Evolutionary conservation across 2,329 filamentous ascomycete genomes (phyloP), one percentile per base, ranked within the genome.

Genomic region (Stromatinia cepivora): DNA sequence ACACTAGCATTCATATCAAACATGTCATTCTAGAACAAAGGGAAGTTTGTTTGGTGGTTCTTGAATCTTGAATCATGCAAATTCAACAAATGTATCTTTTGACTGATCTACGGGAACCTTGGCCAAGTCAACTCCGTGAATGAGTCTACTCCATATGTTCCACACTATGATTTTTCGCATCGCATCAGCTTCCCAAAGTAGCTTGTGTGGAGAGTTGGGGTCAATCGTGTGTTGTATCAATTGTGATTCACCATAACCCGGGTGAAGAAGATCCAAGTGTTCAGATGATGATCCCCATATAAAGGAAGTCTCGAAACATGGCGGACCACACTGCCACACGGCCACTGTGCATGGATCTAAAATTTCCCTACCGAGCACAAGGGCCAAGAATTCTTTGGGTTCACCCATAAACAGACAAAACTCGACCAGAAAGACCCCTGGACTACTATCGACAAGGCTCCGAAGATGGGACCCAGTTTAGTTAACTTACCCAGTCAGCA

Each of bases 391-490:
- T 67, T 66, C 69, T 63, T 70, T 68, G 45, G 66, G 68, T 69
- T 75, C 70, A 73, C 73, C 75, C 70, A 71, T 73, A 67, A 72
- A 74, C 70, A 69, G 70, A 70, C 72, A 73, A 70, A 73, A 70
- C 71, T 64, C 61, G 46, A 64, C 46, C 46, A 64, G 39, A 62
- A 45, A 69, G 71, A 68, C 72, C 70, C 74, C 73, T 72, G 71
- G 71, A 50, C 68, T 73, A 77, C 74, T 76, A 76, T 75, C 73
- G 71, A 76, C 76, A 76, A 76, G 76, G 75, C 75, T 76, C 72
- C 71, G 70, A 72, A 71, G 63, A 72, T 74, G 71, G 73, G 69
- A 57, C 69, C 72, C 71, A 72, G 53, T 64, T 39, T 52, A 64
- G 25, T 34, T 28, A 28, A 13, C 22, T 48, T 52, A 64, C 58